phyloP scores from a whole-genome alignment of 1,139 yeast species.

The Spathaspora sp. region DNA sequence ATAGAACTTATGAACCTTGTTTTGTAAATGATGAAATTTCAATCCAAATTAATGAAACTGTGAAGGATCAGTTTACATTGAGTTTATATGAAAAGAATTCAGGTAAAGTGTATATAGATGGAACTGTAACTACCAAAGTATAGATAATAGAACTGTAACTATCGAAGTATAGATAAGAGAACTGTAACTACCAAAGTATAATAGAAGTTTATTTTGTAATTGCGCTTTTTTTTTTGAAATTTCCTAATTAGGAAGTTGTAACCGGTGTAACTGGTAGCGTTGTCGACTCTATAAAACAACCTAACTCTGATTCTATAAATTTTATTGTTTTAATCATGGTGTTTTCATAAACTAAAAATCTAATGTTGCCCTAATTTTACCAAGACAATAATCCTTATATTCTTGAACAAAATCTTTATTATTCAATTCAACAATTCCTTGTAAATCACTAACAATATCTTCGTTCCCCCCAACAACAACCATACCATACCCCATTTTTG shows the following conservation, averaged over 20 bases:
- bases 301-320: too few species aligned
- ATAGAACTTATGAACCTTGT: slow-evolving; percentile 50
- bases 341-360: slow-evolving; percentile 10
- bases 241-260: not conserved
- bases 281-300: not conserved
- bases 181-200: not conserved
- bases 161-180: not conserved
- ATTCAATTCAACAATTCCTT: slow-evolving; percentile 36
- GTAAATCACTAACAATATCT: slow-evolving; percentile 39
- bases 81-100: slow-evolving; percentile 9
- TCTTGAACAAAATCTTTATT: slow-evolving; percentile 38
- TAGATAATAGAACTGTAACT: not conserved
- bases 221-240: not conserved
- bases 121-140: slow-evolving; percentile 6
- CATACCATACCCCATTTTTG: slow-evolving; percentile 41
- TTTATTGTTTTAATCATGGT: too few species aligned
- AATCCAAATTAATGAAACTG: slow-evolving; percentile 5
- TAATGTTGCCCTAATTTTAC: slow-evolving; percentile 22
- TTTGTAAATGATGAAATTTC: slow-evolving; percentile 13
- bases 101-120: slow-evolving; percentile 12
- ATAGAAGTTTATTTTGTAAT: too few species aligned
- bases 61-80: slow-evolving; percentile 4
- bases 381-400: slow-evolving; percentile 38
- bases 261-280: not conserved
- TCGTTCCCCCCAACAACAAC: slow-evolving; percentile 44